These are phyloP conservation scores for Trametes versicolor DNA, from an alignment of 1,284 basidiomycete genomes.

Conservation along the genomic window DNA sequence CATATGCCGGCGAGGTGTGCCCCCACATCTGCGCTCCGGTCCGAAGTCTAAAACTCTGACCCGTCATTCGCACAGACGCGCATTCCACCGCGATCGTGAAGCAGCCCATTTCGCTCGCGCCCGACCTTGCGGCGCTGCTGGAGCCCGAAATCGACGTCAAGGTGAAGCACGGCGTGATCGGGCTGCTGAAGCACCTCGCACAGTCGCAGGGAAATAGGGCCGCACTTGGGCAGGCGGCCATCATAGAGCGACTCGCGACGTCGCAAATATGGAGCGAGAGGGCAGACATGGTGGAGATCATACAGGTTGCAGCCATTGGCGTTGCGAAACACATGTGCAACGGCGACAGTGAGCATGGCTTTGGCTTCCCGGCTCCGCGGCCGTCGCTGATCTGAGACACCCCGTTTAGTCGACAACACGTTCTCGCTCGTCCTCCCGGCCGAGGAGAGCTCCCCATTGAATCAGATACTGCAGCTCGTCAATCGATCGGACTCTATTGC, in stretches of 20 bases:
- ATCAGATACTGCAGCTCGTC: constrained; percentile 79
- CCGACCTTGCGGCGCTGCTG: constrained; percentile 51
- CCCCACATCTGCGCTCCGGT: constrained; percentile 10
- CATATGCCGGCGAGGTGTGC: constrained; percentile 77
- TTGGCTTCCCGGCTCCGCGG: constrained; percentile 16
- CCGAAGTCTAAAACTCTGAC: constrained; percentile 22
- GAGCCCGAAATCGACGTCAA: constrained; percentile 69
- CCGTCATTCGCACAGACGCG: constrained; percentile 57
- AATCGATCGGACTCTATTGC: constrained; percentile 84
- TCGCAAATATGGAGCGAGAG: constrained; percentile 79
- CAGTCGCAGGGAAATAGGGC: constrained; percentile 75
- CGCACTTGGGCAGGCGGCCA: constrained; percentile 67
- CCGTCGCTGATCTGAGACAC: constrained; percentile 22
- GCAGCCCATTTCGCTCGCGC: constrained; percentile 57
- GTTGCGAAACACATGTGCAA: constrained; percentile 90
- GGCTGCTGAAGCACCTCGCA: constrained; percentile 86
- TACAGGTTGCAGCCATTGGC: constrained; percentile 91
- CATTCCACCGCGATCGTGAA: constrained; percentile 70
- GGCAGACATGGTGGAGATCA: constrained; percentile 81
- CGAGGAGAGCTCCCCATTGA: constrained; percentile 56
- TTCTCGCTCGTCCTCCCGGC: constrained; percentile 64
- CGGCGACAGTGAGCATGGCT: constrained; percentile 65
- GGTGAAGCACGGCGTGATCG: constrained; percentile 86
- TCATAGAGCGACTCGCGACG: constrained; percentile 70
- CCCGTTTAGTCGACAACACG: constrained; percentile 67